Evolutionary conservation across 1,284 basidiomycete genomes (phyloP), one percentile per base, ranked within the genome.

Genomic region (Cystobasidium slooffiae): DNA sequence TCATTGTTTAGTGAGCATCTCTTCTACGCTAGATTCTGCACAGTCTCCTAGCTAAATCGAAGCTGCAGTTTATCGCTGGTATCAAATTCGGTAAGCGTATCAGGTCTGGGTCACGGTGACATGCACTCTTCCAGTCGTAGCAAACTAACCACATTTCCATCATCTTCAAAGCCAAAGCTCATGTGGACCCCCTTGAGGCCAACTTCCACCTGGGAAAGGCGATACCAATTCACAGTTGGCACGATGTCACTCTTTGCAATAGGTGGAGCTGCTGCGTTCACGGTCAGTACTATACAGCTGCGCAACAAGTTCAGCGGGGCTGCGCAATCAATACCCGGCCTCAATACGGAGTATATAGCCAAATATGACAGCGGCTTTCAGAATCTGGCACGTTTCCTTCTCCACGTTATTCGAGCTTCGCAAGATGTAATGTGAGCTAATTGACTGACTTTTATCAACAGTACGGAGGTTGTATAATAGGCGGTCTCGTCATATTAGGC

Each of bases 161-260:
- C 20, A 61, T 39, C 68, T 31, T 31, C 31, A 31, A 31, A 69
- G 68, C 49, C 69, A 1, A 39, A 20, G 10, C 44, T 52, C 22
- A 44, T 53, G 47, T 72, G 43, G 37, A 63, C 58, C 41, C 59
- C 61, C 1, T 47, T 41, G 7, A 41, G 46, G 24, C 59, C 20
- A 31, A 18, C 39, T 12, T 18, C 14, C n/a, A 63, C 69, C 10
- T 51, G 51, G 47, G 69, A 72, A 18, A 63, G 16, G 37, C 58
- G 52, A 12, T 59, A 63, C 55, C 69, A 64, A 72, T 63, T 55
- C 41, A 53, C 55, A 20, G 37, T 72, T 20, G 52, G 56, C 16
- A 43, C 51, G 3, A 37, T 49, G 9, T 63, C 59, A 8, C 49
- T 72, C 46, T 39, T 72, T 6, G 49, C 59, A 3, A 51, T 59